Evolutionary conservation across 2,329 filamentous ascomycete species (phyloP).

Genomic region (Geosmithia putterillii): DNA sequence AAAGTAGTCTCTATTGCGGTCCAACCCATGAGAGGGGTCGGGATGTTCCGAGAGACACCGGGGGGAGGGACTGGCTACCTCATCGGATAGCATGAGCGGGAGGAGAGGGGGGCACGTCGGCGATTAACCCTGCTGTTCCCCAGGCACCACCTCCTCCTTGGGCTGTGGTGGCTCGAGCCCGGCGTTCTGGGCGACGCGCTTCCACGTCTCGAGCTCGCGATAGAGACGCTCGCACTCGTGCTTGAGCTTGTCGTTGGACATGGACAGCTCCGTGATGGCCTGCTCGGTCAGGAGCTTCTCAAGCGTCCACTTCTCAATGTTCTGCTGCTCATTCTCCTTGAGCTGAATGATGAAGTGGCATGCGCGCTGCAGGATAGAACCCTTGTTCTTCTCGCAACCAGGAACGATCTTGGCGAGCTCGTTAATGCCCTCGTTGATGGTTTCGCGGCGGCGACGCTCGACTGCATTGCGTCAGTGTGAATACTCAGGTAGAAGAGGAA

Average conservation of each 20-base stretch:
- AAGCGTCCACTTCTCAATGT: conserved; percentile 87
- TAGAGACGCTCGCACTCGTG: conserved; percentile 67
- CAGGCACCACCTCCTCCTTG: conserved; percentile 18
- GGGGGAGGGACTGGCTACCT: too few relatives aligned
- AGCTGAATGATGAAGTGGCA: conserved; percentile 91
- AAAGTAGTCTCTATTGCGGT: too few relatives aligned
- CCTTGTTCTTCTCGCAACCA: conserved; percentile 98
- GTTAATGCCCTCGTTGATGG: conserved; percentile 98
- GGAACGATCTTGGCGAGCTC: conserved; percentile 96
- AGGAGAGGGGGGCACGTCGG: not conserved
- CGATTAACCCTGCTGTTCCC: conserved; percentile 1
- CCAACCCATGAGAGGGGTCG: too few relatives aligned
- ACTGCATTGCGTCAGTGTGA: conserved; percentile 41
- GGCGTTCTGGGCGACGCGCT: conserved; percentile 51
- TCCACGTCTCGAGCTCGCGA: conserved; percentile 69
- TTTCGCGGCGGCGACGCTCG: conserved; percentile 89
- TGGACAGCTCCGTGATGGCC: conserved; percentile 76
- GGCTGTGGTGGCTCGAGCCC: conserved; percentile 34
- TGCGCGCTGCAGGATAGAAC: conserved; percentile 84
- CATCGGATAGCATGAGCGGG: too few relatives aligned
- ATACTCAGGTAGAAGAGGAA: not conserved
- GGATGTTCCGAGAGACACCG: too few relatives aligned
- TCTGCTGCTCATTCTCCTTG: conserved; percentile 86
- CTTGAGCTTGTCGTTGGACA: conserved; percentile 80
- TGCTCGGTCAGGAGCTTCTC: conserved; percentile 86